These are phyloP conservation scores for Apiospora kogelbergensis DNA, from an alignment of 2,329 filamentous ascomycete species.

Conservation along the genomic window DNA sequence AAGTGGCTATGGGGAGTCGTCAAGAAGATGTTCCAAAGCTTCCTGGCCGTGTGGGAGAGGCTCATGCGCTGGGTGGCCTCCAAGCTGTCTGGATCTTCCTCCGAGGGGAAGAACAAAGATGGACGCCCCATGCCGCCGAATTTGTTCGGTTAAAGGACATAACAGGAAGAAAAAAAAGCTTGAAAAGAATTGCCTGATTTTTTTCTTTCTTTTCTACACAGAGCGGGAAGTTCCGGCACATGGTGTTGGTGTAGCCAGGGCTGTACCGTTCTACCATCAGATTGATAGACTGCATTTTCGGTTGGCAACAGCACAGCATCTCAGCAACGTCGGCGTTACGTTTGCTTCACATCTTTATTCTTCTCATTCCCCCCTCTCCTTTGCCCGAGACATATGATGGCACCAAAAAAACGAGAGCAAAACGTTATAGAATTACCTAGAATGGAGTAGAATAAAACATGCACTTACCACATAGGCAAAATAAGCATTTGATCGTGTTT, in stretches of 20 bases:
- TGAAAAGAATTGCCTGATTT: neutral
- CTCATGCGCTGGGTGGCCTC: constrained; percentile 9
- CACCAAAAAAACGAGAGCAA: neutral
- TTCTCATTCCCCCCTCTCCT: neutral
- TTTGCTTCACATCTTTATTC: neutral
- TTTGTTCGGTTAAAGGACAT: neutral
- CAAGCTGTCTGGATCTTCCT: neutral
- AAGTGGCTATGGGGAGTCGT: constrained; percentile 13
- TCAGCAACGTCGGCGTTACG: too few species aligned
- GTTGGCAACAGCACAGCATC: too few species aligned
- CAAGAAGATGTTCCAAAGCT: constrained; percentile 2
- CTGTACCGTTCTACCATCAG: neutral
- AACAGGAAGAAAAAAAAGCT: neutral
- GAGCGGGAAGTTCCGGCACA: neutral
- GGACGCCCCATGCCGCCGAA: neutral
- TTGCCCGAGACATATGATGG: neutral
- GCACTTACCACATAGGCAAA: too few species aligned
- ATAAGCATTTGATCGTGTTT: neutral
- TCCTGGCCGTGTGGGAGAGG: constrained; percentile 9
- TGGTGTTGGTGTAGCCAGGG: neutral
- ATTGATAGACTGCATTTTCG: neutral
- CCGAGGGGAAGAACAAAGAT: neutral
- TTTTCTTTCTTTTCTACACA: neutral
- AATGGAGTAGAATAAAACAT: too few species aligned
- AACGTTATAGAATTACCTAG: too few species aligned